Evolutionary conservation across 306 rosid species (phyloP).

Genomic region (Cyclanthera cordifolia): DNA sequence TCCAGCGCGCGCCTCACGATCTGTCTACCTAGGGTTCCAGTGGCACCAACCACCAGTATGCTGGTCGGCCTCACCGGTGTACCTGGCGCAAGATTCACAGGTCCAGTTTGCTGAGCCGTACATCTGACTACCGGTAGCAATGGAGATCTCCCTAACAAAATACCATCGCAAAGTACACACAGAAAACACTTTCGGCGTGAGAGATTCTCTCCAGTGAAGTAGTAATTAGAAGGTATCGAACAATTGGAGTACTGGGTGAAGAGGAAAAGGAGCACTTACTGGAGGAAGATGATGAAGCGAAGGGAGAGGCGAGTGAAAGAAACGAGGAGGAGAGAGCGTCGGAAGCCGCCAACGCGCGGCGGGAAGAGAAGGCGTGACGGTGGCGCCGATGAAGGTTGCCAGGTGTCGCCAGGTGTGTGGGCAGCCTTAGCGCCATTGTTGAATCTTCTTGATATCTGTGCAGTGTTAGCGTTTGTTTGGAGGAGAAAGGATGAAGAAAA

Average conservation of each 20-base stretch:
- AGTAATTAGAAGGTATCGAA: not conserved
- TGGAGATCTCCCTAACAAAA: conserved; percentile 20
- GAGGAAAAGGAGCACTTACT: conserved; percentile 13
- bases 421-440: conserved; percentile 48
- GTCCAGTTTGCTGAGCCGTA: conserved; percentile 25
- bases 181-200: not conserved
- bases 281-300: conserved; percentile 20
- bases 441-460: conserved; percentile 5
- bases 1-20: conserved; percentile 82
- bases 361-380: conserved; percentile 29
- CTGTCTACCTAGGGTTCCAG: conserved; percentile 87
- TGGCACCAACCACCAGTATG: conserved; percentile 73
- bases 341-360: conserved; percentile 29
- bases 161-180: not conserved
- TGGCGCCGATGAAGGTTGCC: conserved; percentile 15
- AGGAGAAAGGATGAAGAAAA: not conserved
- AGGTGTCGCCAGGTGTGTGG: conserved; percentile 33
- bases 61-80: conserved; percentile 69
- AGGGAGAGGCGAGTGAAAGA: conserved; percentile 12
- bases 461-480: not conserved
- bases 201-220: not conserved
- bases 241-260: not conserved
- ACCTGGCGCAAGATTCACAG: conserved; percentile 52
- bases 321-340: conserved; percentile 17
- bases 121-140: conserved; percentile 24